Base-by-base conservation (phyloP, 768 basidiomycete genomes). In the Agaricus sinodeliciosus region DNA sequence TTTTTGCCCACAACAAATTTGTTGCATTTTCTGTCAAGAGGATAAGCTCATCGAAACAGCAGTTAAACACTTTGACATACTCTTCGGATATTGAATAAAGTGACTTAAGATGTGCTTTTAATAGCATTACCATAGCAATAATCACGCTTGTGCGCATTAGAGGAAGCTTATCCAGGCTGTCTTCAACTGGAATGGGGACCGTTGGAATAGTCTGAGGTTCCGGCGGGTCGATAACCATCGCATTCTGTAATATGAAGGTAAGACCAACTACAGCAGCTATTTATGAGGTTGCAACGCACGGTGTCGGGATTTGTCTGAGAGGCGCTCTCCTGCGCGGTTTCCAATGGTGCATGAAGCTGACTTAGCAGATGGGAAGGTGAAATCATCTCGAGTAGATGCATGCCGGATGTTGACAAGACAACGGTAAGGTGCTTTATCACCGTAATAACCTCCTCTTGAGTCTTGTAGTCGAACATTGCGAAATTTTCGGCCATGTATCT, bases 401-500 rank as follows among this genome's bases (percentile, higher is more conserved):
- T 85, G 49, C 89, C 95, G 9, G 81, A 79, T 2, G 84, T 87
- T 1, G 87, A 94, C 43, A 91, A 75, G 19, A 87, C 76, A 15
- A 78, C 70, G 8, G 90, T 92, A 51, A 94, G 74, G 50, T 79
- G 77, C 55, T 87, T 88, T 63, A 96, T 80, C 19, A 97, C 84
- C 4, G 87, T 84, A 48, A 97, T 71, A 4, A 87, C 84, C 68
- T 98, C 96, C 67, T 99, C 96, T 60, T 88, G 85, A 0, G 91
- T 90, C 72, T 93, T 97, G 74, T 94, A 98, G 31, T 98, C 94
- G 55, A 99, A 81, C 0, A 86, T 73, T 0, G 94, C 79, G 54
- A 98, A 86, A 62, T 97, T 97, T 65, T 98, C 96, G 0, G 91
- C 86, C 81, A 97, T 89, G 69, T 93, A 99, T 50, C 94, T 85